Base-by-base conservation (phyloP, 202 grass and related monocot species). In the Digitaria exilis region DNA sequence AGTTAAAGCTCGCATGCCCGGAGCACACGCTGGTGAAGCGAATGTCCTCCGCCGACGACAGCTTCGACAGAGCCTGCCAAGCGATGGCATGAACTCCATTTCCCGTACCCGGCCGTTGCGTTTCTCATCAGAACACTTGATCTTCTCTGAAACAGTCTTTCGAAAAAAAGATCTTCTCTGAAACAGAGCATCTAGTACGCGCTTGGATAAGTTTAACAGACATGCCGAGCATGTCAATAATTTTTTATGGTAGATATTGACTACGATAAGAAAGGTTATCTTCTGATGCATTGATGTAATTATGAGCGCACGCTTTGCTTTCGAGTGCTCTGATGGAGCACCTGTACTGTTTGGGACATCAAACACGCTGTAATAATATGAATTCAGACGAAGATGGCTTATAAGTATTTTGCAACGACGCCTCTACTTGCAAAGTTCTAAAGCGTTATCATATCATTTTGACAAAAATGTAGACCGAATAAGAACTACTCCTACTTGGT, bases 61-160 rank as follows among this genome's bases (percentile, higher is more conserved):
- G 69, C 59, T 97, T 97, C 71, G 87, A 96, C 37, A 91, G 87
- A 82, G 82, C 94, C 22, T 75, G 89, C 82, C 90, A 97, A 77
- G 74, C 88, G 18, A 57, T 89, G 78, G 75, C 88, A 84, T 92
- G 84, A 90, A 46, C 46, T 82, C 22, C 9, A 16, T 37, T 37
- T 65, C 7, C 2, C 31, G 12, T n/a, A 43, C 30, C 18, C 37
- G 37, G 6, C 37, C 1, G 19, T 51, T 50, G 2, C 15, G 0
- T 46, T 71, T 29, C 10, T 10, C 45, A n/a, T n/a, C n/a, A 54
- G 49, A 71, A 62, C 43, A 25, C n/a, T 16, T 49, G 6, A 48
- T 71, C 18, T 77, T 44, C 9, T 61, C 25, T n/a, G n/a, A n/a
- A n/a, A n/a, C n/a, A n/a, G n/a, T n/a, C n/a, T n/a, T n/a, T n/a